Evolutionary conservation across 2,329 filamentous ascomycete species (phyloP).

Genomic region (Cyclaneusma minus): DNA sequence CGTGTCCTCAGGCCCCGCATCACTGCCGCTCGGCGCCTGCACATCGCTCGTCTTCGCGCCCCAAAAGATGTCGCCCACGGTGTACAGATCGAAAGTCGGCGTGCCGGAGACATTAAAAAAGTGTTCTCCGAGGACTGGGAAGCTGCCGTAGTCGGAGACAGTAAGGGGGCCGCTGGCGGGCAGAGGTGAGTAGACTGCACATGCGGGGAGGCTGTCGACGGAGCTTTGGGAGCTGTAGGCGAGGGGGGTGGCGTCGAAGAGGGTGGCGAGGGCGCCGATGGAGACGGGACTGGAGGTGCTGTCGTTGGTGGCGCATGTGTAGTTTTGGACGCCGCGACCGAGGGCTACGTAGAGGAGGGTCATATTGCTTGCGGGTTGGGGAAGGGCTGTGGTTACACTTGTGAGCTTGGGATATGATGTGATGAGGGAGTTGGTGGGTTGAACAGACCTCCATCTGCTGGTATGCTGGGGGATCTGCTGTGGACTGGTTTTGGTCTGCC

Average conservation of each 20-base stretch:
- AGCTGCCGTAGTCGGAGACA: conserved; percentile 8
- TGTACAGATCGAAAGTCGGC: conserved; percentile 14
- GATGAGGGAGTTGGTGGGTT: background rate
- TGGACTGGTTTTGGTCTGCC: background rate
- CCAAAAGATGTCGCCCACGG: conserved; percentile 9
- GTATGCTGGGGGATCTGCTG: conserved; percentile 8
- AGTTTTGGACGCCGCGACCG: conserved; percentile 19
- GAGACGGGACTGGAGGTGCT: conserved; percentile 6
- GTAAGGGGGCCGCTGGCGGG: conserved; percentile 3
- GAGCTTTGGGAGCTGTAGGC: conserved; percentile 7
- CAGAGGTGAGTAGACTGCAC: conserved; percentile 9
- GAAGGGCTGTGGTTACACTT: conserved; percentile 5
- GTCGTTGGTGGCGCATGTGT: conserved; percentile 13
- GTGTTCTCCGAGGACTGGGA: conserved; percentile 9
- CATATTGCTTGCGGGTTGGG: conserved; percentile 9
- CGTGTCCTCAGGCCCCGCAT: conserved; percentile 10
- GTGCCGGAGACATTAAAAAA: conserved; percentile 14
- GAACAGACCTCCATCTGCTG: conserved; percentile 11
- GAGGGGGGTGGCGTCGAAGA: conserved; percentile 15
- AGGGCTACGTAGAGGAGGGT: conserved; percentile 15
- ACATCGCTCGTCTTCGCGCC: conserved; percentile 10
- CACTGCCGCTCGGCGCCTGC: conserved; percentile 10
- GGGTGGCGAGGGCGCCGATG: conserved; percentile 16
- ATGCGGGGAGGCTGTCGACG: conserved; percentile 8
- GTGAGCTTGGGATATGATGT: conserved; percentile 3